Percentiles rank a stretch among this genome's conserved stretches.
Evolutionary conservation across 2,329 filamentous ascomycete genomes (phyloP).

Genomic region (Phialophora tarda): DNA sequence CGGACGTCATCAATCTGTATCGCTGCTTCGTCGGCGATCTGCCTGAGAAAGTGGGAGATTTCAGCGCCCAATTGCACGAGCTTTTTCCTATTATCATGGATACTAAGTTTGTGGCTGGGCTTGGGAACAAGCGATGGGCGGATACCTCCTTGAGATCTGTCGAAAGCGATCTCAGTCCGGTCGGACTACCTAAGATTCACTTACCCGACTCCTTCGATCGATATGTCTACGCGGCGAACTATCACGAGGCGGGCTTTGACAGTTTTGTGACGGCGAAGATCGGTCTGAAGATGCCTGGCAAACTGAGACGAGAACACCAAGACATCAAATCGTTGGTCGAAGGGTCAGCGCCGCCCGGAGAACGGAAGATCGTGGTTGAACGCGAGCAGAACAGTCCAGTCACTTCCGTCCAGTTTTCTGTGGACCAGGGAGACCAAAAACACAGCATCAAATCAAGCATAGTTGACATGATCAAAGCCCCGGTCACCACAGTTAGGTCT

Average conservation of each 20-base stretch:
- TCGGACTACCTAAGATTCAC: conserved; percentile 47
- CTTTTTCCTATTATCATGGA: conserved; percentile 65
- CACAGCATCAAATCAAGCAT: conserved; percentile 14
- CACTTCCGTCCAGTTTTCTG: background rate
- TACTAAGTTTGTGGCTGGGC: conserved; percentile 67
- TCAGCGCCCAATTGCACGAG: conserved; percentile 56
- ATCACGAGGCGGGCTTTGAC: conserved; percentile 69
- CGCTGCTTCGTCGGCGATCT: conserved; percentile 63
- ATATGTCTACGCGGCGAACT: conserved; percentile 43
- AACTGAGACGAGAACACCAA: conserved; percentile 41
- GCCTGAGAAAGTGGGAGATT: conserved; percentile 62
- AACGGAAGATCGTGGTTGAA: background rate
- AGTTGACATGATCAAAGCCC: conserved; percentile 27
- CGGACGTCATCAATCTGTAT: conserved; percentile 67
- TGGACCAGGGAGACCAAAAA: conserved; percentile 12
- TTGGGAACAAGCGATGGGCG: conserved; percentile 38
- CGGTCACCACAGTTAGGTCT: conserved; percentile 21
- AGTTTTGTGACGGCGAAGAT: conserved; percentile 65
- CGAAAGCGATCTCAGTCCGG: conserved; percentile 49
- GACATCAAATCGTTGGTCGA: conserved; percentile 30
- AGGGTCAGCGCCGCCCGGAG: background rate
- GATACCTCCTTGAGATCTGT: conserved; percentile 57
- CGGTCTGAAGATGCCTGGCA: conserved; percentile 60
- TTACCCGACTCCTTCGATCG: conserved; percentile 45
- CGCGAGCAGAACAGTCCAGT: background rate